These are phyloP conservation scores for Lactifluus subvellereus DNA, from an alignment of 768 basidiomycete species.

Conservation along the genomic window DNA sequence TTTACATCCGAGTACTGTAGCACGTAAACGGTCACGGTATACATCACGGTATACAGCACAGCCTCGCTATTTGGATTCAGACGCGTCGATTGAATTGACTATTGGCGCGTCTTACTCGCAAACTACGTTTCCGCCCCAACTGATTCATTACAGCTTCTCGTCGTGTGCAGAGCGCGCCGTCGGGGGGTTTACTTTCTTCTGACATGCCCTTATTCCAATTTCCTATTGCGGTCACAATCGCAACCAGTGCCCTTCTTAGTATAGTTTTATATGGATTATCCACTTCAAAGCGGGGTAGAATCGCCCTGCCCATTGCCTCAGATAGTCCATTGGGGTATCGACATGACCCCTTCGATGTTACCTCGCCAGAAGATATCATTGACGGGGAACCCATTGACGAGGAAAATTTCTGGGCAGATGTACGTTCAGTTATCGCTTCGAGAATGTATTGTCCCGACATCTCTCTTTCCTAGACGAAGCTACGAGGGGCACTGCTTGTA, in stretches of 20 bases:
- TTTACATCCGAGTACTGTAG: neutral
- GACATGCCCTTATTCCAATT: conserved; percentile 59
- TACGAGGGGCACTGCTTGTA: conserved; percentile 30
- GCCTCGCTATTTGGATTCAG: neutral
- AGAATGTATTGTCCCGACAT: neutral
- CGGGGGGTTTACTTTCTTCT: neutral
- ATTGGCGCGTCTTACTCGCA: neutral
- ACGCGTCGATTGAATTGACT: neutral
- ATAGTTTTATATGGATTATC: conserved; percentile 38
- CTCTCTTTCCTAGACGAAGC: neutral
- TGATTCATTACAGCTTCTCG: neutral
- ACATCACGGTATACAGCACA: neutral
- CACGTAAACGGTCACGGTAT: neutral
- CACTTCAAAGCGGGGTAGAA: conserved; percentile 42
- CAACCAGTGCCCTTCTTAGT: conserved; percentile 41
- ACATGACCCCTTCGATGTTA: conserved; percentile 65
- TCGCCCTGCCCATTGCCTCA: conserved; percentile 40
- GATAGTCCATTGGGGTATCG: conserved; percentile 26
- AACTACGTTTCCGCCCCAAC: neutral
- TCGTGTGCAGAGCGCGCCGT: neutral
- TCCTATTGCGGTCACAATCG: conserved; percentile 45
- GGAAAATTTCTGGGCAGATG: conserved; percentile 53
- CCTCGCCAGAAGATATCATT: conserved; percentile 58
- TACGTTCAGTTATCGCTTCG: conserved; percentile 27
- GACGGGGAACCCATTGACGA: conserved; percentile 65